phyloP scores from a whole-genome alignment of 1,139 yeast species.

The Pichia sp. region DNA sequence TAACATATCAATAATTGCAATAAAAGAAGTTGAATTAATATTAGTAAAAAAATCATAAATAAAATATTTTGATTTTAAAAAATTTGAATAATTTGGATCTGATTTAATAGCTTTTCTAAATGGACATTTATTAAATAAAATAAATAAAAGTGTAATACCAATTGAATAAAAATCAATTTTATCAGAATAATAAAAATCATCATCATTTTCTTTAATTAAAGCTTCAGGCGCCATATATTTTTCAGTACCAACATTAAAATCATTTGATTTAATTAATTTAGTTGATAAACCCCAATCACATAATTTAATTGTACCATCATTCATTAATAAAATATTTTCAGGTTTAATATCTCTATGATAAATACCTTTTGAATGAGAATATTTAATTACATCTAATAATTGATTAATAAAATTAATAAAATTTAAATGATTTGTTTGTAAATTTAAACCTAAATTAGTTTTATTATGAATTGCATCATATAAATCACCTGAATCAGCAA shows the following conservation, averaged over 20 bases:
- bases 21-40: conserved; percentile 24
- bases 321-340: conserved; percentile 43
- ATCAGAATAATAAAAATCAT: conserved; percentile 42
- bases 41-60: conserved; percentile 28
- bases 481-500: conserved; percentile 44
- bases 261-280: conserved; percentile 32
- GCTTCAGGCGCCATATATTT: conserved; percentile 61
- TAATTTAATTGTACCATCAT: conserved; percentile 40
- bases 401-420: conserved; percentile 34
- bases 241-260: conserved; percentile 50
- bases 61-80: conserved; percentile 23
- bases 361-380: conserved; percentile 39
- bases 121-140: conserved; percentile 42
- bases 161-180: conserved; percentile 81
- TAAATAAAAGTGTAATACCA: conserved; percentile 55
- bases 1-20: conserved; percentile 24
- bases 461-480: conserved; percentile 38
- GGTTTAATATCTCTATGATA: conserved; percentile 53
- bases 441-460: conserved; percentile 25
- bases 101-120: conserved; percentile 26
- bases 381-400: conserved; percentile 36
- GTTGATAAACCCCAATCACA: conserved; percentile 58
- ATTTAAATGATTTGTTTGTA: conserved; percentile 23
- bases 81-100: conserved; percentile 26
- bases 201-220: conserved; percentile 38